Evolutionary conservation across 2,329 filamentous ascomycete genomes (phyloP), one percentile per base, ranked within the genome.

Genomic region (Onygenales sp.): DNA sequence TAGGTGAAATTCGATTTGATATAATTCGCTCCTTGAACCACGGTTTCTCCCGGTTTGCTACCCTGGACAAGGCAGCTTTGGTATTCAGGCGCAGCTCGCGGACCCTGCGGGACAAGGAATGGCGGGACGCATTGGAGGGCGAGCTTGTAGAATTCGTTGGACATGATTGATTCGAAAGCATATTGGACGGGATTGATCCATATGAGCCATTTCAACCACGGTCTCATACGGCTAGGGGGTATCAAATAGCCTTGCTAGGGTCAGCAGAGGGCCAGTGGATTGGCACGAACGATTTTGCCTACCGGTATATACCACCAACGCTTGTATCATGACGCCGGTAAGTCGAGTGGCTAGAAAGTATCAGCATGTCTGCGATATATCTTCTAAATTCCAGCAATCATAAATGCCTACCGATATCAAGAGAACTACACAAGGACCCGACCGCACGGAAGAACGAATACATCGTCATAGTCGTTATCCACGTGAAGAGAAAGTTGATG

Each of bases 111-210:
- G 0, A 85, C 78, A 3, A 85, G 70, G 51, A 73, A 79, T 0
- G 80, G 77, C 2, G 75, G 63, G 2, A 73, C 73, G 57, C 83
- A 86, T 53, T 76, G 62, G 32, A 85, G 74, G 1, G 76, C 65
- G 1, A 83, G 67, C 33, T 71, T 67, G 54, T 85, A 76, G 54
- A 89, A 88, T 63, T 90, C 86, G 59, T 89, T 89, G 0, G 82
- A 74, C 62, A 88, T 74, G 0, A 90, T 66, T 0, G 78, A 79
- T 58, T 88, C 82, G 54, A 88, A 89, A 0, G 76, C 82, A 54
- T 88, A 88, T 0, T 85, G 80, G 2, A 89, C 70, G 0, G 85
- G 85, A 57, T 86, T 77, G 21, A 85, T 77, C 79, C 81, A 84
- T 56, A 77, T 83, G 2, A 85, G 64, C 82, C 82, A 85, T 54